phyloP scores from a whole-genome alignment of 2,329 filamentous ascomycete genomes.

The Fusarium sp. region DNA sequence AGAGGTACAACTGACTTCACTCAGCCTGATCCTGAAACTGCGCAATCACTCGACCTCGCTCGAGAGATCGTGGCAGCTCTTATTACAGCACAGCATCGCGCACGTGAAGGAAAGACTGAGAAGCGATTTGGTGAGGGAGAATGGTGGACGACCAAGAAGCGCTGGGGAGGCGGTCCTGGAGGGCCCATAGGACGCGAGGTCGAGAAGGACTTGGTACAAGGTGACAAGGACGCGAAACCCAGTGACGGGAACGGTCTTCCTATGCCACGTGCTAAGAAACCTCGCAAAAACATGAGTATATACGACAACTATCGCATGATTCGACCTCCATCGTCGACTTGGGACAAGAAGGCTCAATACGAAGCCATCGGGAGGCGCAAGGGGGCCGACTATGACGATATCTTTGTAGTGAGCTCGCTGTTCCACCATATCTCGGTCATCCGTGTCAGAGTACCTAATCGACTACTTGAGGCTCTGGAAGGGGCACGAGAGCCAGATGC shows the following conservation, averaged over 20 bases:
- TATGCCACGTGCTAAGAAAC: slow-evolving; percentile 53
- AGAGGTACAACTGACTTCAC: slow-evolving; percentile 64
- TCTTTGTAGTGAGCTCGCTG: slow-evolving; percentile 68
- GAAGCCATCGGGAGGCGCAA: slow-evolving; percentile 62
- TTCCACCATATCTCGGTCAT: slow-evolving; percentile 70
- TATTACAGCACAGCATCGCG: slow-evolving; percentile 70
- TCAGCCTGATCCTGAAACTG: slow-evolving; percentile 54
- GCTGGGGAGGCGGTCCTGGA: slow-evolving; percentile 71
- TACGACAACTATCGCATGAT: slow-evolving; percentile 73
- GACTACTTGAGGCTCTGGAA: slow-evolving; percentile 62
- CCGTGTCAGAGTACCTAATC: slow-evolving; percentile 65
- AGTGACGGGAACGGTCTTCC: slow-evolving; percentile 41
- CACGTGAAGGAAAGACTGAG: slow-evolving; percentile 65
- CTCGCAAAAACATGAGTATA: slow-evolving; percentile 64
- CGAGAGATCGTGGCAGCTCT: slow-evolving; percentile 69
- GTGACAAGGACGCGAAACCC: slow-evolving; percentile 56
- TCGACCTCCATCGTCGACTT: slow-evolving; percentile 63
- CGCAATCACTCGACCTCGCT: slow-evolving; percentile 70
- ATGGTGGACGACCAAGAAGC: slow-evolving; percentile 69
- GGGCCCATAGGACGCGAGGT: slow-evolving; percentile 71
- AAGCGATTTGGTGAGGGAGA: slow-evolving; percentile 64
- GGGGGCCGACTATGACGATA: slow-evolving; percentile 64
- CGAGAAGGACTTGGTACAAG: slow-evolving; percentile 57
- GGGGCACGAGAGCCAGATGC: slow-evolving; percentile 52
- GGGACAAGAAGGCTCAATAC: slow-evolving; percentile 70